Base-by-base conservation (phyloP, 2,329 filamentous ascomycete genomes). In the Plectosphaerella sp. region DNA sequence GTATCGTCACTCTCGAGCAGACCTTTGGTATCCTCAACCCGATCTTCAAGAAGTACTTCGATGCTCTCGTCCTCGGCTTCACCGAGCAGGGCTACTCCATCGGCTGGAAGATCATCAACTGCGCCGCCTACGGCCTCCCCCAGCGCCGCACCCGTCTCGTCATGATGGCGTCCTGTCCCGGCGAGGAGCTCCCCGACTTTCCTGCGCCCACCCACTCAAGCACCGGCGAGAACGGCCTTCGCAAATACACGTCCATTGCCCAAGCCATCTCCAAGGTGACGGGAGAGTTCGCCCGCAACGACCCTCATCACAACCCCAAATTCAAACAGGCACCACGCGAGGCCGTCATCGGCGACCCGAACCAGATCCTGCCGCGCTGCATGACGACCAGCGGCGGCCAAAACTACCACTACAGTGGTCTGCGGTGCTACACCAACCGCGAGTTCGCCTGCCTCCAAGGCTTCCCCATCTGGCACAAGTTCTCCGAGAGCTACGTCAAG, bases 1-100 rank as follows among this genome's bases (percentile, higher is more conserved):
- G 90, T 0, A 62, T 94, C 0, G 79, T 89, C 2, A 95, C 89
- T 0, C 71, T 95, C 1, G 91, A 96, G 60, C 87, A 96, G 62
- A 92, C 90, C 0, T 84, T 82, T 49, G 89, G 89, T 0, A 76
- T 95, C 1, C 65, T 80, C 0, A 72, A 75, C 20, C 67, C 77
- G 0, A 67, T 73, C 1, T 83, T 86, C 51, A 65, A 70, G 11
- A 67, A 71, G 0, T 84, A 79, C 49, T 85, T 91, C 46, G 72
- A 78, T 39, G 68, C 74, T 0, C 66, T 92, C 0, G 70, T 94
- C 3, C 71, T 77, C 24, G 81, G 84, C 33, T 84, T 92, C 50
- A 83, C 87, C 0, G 68, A 78, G 3, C 67, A 77, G 24, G 82
- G 83, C 2, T 95, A 89, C 63, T 89, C 84, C 0, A 72, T 93